A percentile compares a stretch with the other conserved stretches of the same genome.
Conservation (phyloP, 179 eudicot genomes). For the Beta corolliflora region DNA sequence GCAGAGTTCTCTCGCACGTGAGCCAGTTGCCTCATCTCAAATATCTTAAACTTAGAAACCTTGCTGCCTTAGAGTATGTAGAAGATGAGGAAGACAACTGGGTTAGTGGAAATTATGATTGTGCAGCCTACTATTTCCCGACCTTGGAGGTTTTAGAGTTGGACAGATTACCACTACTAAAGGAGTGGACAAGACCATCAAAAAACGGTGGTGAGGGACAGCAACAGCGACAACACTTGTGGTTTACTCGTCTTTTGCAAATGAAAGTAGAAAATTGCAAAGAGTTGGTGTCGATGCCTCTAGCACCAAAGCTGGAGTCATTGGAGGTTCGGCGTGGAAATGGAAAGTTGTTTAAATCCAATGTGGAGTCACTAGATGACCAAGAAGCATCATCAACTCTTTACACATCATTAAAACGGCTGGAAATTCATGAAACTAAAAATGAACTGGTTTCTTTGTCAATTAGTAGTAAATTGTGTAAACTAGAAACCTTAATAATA, state of each 20-base stretch:
- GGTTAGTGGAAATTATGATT: too few species aligned
- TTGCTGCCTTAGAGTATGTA: constrained; percentile 9
- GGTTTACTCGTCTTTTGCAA: neutral
- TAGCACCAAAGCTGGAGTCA: constrained; percentile 12
- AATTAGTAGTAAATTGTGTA: too few species aligned
- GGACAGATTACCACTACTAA: neutral
- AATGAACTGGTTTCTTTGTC: too few species aligned
- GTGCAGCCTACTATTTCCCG: neutral
- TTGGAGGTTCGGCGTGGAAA: neutral
- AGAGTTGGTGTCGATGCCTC: too few species aligned
- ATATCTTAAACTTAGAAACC: neutral
- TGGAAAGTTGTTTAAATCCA: neutral
- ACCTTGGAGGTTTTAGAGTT: neutral
- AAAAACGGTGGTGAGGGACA: neutral
- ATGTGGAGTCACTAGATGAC: neutral
- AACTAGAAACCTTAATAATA: too few species aligned
- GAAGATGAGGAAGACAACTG: neutral
- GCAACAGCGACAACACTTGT: too few species aligned
- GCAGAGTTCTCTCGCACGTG: constrained; percentile 3
- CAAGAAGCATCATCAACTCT: too few species aligned
- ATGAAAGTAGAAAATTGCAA: neutral
- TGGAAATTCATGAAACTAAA: too few species aligned
- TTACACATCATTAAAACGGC: too few species aligned
- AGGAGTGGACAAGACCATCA: neutral
- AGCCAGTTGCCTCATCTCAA: constrained; percentile 15